Percentiles rank a stretch among this genome's conserved stretches.
Conservation (phyloP, 2,329 filamentous ascomycete species). For the Colletotrichum neosansevieriae region DNA sequence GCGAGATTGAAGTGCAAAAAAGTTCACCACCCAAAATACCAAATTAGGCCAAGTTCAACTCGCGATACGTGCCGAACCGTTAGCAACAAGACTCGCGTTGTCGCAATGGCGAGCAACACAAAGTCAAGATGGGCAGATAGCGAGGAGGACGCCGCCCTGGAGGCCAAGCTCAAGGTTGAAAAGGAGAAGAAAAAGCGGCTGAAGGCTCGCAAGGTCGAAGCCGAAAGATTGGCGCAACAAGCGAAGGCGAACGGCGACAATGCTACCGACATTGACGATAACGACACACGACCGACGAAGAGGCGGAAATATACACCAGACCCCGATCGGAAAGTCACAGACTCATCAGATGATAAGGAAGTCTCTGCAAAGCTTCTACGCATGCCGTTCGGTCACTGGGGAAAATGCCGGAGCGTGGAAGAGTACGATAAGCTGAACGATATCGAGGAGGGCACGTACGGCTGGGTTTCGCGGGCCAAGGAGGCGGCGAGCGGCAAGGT, state of each 20-base stretch:
- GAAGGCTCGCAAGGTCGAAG: slow-evolving; percentile 79
- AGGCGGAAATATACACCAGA: slow-evolving; percentile 71
- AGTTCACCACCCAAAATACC: too few relatives aligned
- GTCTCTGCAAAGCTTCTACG: slow-evolving; percentile 72
- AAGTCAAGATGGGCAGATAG: slow-evolving; percentile 91
- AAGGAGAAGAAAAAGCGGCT: slow-evolving; percentile 90
- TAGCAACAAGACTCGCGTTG: not conserved
- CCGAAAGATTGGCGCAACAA: slow-evolving; percentile 51
- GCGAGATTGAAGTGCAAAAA: too few relatives aligned
- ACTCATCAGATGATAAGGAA: slow-evolving; percentile 42
- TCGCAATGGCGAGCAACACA: slow-evolving; percentile 67
- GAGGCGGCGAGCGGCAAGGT: slow-evolving; percentile 80
- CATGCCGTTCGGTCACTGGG: slow-evolving; percentile 77
- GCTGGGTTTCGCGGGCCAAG: slow-evolving; percentile 88
- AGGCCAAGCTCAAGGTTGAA: slow-evolving; percentile 79
- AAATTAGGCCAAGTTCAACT: too few relatives aligned
- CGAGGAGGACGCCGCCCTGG: slow-evolving; percentile 81
- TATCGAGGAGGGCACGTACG: slow-evolving; percentile 98
- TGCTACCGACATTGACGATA: slow-evolving; percentile 46
- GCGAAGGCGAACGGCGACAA: slow-evolving; percentile 24
- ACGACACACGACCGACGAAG: slow-evolving; percentile 66
- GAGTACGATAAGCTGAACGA: slow-evolving; percentile 94
- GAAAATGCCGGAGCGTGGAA: slow-evolving; percentile 80
- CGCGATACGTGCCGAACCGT: too few relatives aligned
- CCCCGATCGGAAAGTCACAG: slow-evolving; percentile 39